Evolutionary conservation across 805 yeast species (phyloP).

Genomic region (Kazachstania kunashirensis): DNA sequence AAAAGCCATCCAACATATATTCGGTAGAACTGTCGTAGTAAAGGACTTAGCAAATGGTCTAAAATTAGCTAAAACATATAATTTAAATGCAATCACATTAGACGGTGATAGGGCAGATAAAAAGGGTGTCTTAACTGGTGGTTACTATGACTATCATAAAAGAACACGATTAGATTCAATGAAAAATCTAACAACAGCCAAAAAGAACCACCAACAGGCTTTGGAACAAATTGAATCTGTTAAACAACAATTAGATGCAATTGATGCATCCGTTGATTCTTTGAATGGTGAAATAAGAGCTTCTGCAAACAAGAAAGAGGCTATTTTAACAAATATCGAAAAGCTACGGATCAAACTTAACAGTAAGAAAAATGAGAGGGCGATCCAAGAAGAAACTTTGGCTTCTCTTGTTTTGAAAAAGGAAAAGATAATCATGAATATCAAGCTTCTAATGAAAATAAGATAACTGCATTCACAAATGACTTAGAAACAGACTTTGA

Average conservation of each 20-base stretch:
- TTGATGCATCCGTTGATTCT: conserved; percentile 45
- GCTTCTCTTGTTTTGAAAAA: conserved; percentile 29
- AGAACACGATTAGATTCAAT: conserved; percentile 64
- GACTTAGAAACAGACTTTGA: conserved; percentile 51
- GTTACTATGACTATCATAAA: conserved; percentile 57
- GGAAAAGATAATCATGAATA: conserved; percentile 28
- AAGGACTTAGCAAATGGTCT: conserved; percentile 58
- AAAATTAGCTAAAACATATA: conserved; percentile 49
- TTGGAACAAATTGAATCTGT: conserved; percentile 36
- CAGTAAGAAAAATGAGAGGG: conserved; percentile 34
- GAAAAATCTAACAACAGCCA: conserved; percentile 45
- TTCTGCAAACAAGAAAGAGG: conserved; percentile 34
- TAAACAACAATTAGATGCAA: conserved; percentile 32
- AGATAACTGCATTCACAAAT: conserved; percentile 33
- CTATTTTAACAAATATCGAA: conserved; percentile 34
- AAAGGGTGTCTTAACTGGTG: conserved; percentile 82
- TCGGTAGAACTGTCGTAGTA: conserved; percentile 74
- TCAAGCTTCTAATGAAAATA: conserved; percentile 32
- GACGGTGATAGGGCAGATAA: conserved; percentile 88
- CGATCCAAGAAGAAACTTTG: conserved; percentile 37
- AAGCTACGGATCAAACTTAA: conserved; percentile 36
- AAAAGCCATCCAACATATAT: conserved; percentile 67
- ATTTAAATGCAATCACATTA: conserved; percentile 70
- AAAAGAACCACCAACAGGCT: conserved; percentile 12
- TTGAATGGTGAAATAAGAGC: conserved; percentile 38